phyloP scores from a whole-genome alignment of 2,329 filamentous ascomycete species.

The Clonostachys rosea region DNA sequence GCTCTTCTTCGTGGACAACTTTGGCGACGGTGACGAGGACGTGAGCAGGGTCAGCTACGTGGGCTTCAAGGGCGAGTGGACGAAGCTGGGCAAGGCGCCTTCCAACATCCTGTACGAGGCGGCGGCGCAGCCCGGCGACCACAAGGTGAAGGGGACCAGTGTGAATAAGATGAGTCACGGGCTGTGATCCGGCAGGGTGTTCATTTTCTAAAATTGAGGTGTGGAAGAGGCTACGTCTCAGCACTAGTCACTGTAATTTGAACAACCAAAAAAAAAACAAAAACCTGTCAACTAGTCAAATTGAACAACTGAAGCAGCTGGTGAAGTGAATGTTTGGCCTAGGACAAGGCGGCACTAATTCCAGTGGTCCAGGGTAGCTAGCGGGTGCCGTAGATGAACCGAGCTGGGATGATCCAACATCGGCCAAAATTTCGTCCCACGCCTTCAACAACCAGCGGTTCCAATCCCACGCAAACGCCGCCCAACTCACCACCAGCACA shows the following conservation, averaged over 20 bases:
- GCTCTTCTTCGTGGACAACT: slow-evolving; percentile 92
- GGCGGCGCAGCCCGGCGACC: slow-evolving; percentile 86
- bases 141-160: slow-evolving; percentile 59
- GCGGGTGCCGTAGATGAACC: slow-evolving; percentile 4
- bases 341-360: slow-evolving; percentile 33
- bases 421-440: slow-evolving; percentile 3
- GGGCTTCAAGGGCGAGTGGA: slow-evolving; percentile 93
- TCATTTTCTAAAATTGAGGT: too few species aligned
- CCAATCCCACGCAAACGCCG: slow-evolving; percentile 6
- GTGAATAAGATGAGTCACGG: slow-evolving; percentile 45
- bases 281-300: too few species aligned
- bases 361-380: slow-evolving; percentile 26
- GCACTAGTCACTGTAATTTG: too few species aligned
- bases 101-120: slow-evolving; percentile 89
- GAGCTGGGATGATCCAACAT: neutral
- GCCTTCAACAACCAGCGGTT: slow-evolving; percentile 4
- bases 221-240: too few species aligned
- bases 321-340: too few species aligned
- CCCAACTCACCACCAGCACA: slow-evolving; percentile 1
- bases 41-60: slow-evolving; percentile 76
- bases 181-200: too few species aligned
- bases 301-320: neutral
- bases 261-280: too few species aligned
- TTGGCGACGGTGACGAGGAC: slow-evolving; percentile 74
- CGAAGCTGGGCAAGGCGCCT: slow-evolving; percentile 68